Percentiles rank a stretch among this genome's conserved stretches.
Evolutionary conservation across 169 alveolate genomes (phyloP).

Genomic region (Condylostoma magnum): DNA sequence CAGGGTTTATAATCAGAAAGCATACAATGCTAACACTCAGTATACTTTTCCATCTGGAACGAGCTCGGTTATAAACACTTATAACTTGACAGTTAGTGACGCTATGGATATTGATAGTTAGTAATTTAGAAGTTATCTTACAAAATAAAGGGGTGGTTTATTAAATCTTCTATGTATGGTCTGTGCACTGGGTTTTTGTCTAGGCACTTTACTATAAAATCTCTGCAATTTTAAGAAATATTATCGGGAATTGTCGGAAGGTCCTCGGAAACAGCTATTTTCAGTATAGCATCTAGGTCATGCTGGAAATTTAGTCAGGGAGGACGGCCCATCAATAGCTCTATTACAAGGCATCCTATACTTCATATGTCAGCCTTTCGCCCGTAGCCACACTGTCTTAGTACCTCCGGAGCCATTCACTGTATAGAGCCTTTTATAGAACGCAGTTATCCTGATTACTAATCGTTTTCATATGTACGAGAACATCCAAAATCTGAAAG

Average conservation of each 20-base stretch:
- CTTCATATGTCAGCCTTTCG: conserved; percentile 84
- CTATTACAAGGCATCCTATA: conserved; percentile 81
- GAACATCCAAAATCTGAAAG: conserved; percentile 73
- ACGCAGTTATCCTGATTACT: too few species aligned
- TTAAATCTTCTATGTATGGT: conserved; percentile 1
- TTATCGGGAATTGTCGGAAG: conserved; percentile 21
- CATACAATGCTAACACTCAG: conserved; percentile 47
- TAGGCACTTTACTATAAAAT: conserved; percentile 15
- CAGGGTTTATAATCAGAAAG: conserved; percentile 63
- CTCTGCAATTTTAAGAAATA: conserved; percentile 8
- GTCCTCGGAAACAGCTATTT: background rate
- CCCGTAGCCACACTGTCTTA: conserved; percentile 54
- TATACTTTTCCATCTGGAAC: conserved; percentile 46
- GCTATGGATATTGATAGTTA: too few species aligned
- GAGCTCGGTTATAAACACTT: too few species aligned
- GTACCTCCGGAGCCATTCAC: conserved; percentile 85
- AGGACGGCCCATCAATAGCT: conserved; percentile 74
- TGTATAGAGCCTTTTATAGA: conserved; percentile 62
- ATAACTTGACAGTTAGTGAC: too few species aligned
- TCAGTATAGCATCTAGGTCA: conserved; percentile 2
- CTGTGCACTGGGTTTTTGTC: background rate
- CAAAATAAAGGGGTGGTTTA: conserved; percentile 13
- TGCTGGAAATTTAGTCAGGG: conserved; percentile 47
- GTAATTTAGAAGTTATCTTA: too few species aligned
- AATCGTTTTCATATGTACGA: background rate